Conservation (phyloP, 1,284 basidiomycete species). For the Blastosporella zonata region DNA sequence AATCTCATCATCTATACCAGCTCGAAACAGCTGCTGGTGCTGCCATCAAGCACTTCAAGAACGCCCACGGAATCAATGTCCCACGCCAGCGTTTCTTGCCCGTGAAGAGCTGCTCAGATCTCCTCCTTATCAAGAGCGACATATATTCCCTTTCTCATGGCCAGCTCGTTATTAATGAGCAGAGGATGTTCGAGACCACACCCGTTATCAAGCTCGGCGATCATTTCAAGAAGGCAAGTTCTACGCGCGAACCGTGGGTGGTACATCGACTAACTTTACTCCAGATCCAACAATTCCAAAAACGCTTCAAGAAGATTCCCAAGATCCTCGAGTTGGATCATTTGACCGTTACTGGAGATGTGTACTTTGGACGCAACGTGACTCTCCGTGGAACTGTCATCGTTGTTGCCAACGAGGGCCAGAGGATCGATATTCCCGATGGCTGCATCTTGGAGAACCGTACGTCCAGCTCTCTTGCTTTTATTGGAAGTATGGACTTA, state of each 20-base stretch:
- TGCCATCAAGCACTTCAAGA: constrained; percentile 96
- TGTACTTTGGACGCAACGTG: constrained; percentile 93
- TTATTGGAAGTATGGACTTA: neutral
- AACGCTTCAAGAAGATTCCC: constrained; percentile 96
- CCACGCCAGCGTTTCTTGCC: constrained; percentile 97
- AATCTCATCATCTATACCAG: constrained; percentile 40
- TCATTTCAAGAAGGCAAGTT: constrained; percentile 75
- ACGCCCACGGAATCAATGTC: constrained; percentile 96
- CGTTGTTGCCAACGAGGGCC: constrained; percentile 84
- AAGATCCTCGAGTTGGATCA: constrained; percentile 94
- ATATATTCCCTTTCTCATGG: constrained; percentile 96
- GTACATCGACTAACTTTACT: constrained; percentile 21
- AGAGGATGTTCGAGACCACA: constrained; percentile 90
- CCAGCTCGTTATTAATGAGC: constrained; percentile 87
- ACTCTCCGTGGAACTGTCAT: constrained; percentile 88
- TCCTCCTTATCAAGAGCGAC: constrained; percentile 95
- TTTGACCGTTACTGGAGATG: constrained; percentile 94
- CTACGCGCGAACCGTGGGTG: neutral
- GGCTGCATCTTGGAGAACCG: constrained; percentile 94
- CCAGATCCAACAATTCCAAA: constrained; percentile 96
- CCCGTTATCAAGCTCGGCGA: constrained; percentile 98
- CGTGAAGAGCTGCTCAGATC: constrained; percentile 88
- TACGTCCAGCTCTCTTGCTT: constrained; percentile 30
- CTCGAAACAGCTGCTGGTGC: constrained; percentile 98
- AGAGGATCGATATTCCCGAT: constrained; percentile 94